phyloP scores from a whole-genome alignment of 2,329 filamentous ascomycete genomes.

The Karstenula rhodostoma region DNA sequence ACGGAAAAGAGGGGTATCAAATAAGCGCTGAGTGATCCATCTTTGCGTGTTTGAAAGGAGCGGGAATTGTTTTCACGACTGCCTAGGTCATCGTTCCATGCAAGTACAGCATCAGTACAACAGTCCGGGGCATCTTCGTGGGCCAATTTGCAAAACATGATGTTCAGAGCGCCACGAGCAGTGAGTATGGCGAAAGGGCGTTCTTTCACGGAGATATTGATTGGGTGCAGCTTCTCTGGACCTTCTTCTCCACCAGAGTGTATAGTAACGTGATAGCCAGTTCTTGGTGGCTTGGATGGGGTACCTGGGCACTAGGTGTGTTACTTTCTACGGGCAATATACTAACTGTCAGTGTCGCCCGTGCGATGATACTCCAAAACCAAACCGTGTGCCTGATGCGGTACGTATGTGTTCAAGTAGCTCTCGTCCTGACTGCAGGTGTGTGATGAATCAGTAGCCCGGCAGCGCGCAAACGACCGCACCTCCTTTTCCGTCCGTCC shows the following conservation, averaged over 20 bases:
- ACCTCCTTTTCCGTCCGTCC: too few species aligned
- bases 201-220: constrained; percentile 10
- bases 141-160: background rate
- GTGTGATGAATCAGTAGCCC: background rate
- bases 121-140: background rate
- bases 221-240: constrained; percentile 8
- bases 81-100: background rate
- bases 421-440: background rate
- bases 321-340: background rate
- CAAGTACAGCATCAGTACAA: background rate
- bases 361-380: background rate
- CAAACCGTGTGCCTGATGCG: constrained; percentile 2
- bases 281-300: constrained; percentile 5
- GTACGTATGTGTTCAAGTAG: background rate
- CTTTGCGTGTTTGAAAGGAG: background rate
- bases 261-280: constrained; percentile 1
- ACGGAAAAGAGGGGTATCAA: constrained; percentile 85
- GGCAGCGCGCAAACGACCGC: too few species aligned
- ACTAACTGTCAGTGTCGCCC: constrained; percentile 5
- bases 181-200: constrained; percentile 13
- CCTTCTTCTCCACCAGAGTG: constrained; percentile 2
- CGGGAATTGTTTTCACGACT: constrained; percentile 8
- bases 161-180: constrained; percentile 4
- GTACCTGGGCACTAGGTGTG: constrained; percentile 4
- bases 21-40: constrained; percentile 24